Base-by-base conservation (phyloP, 1,284 basidiomycete genomes). In the Moniliophthora roreri region DNA sequence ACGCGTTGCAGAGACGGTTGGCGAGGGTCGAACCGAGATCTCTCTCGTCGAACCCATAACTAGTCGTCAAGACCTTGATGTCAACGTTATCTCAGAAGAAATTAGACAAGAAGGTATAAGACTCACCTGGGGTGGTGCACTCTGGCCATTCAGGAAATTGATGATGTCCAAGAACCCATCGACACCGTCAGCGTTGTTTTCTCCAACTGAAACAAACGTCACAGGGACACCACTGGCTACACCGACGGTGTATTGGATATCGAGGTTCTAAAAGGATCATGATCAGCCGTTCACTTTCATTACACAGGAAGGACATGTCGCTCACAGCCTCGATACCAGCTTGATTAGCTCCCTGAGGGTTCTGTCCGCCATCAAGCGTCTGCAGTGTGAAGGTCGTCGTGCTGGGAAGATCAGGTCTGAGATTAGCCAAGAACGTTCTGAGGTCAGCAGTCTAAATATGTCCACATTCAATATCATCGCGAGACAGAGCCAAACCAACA, bases 1-100 rank as follows among this genome's bases (percentile, higher is more conserved):
- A 70, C 7, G 63, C 64, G 49, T 68, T 65, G 57, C 69, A 72
- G 4, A 77, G 62, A 48, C 66, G 65, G 51, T 51, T 65, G 16
- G 65, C 64, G 48, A 62, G 57, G 23, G 58, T 58, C 13, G 57
- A 39, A 0, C 65, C 58, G 21, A 69, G 52, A 24, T 58, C 60
- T 15, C 53, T 54, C 55, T 70, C 68, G 39, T 66, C 59, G 24
- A 57, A 54, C 4, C 63, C 63, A 51, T 66, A 67, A 24, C 54
- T 58, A 46, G 69, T 71, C 23, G 67, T 69, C 34, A 65, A 50
- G 9, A 58, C 56, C 50, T 58, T 24, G 11, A 39, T 9, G 3
- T 32, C 8, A 13, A 16, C 4, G 15, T 20, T 42, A 28, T n/a
- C n/a, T n/a, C n/a, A 41, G 37, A 50, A 53, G 48, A 56, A 48